Conservation (phyloP, 164 flowering plant species). For the Nelumbo lutea region DNA sequence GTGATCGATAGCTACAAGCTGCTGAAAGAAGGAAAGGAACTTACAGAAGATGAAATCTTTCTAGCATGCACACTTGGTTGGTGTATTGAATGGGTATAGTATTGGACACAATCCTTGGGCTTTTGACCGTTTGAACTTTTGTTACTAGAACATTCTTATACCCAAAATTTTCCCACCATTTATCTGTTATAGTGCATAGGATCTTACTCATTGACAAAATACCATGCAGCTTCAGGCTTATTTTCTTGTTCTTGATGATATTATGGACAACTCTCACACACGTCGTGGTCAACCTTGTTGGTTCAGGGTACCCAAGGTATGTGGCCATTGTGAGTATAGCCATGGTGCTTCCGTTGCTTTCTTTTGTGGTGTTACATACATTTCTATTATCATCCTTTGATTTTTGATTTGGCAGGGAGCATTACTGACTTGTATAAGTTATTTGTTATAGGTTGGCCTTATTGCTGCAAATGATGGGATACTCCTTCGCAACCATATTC, state of each 20-base stretch:
- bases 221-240: slow-evolving; percentile 86
- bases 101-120: neutral
- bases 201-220: slow-evolving; percentile 8
- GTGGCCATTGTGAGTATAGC: neutral
- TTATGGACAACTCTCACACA: slow-evolving; percentile 84
- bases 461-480: slow-evolving; percentile 90
- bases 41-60: slow-evolving; percentile 67
- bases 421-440: neutral
- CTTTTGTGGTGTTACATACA: neutral
- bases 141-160: slow-evolving; percentile 1
- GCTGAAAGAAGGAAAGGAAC: slow-evolving; percentile 63
- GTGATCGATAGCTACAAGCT: slow-evolving; percentile 83
- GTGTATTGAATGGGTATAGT: slow-evolving; percentile 95
- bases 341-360: slow-evolving; percentile 1
- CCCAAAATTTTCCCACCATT: slow-evolving; percentile 1
- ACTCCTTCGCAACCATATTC: slow-evolving; percentile 81
- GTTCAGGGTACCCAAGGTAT: slow-evolving; percentile 78
- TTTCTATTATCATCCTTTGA: neutral
- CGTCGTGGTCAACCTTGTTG: slow-evolving; percentile 95
- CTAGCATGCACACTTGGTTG: slow-evolving; percentile 80
- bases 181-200: slow-evolving; percentile 1
- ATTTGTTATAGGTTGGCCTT: slow-evolving; percentile 64
- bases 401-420: neutral
- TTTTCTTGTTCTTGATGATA: slow-evolving; percentile 96
- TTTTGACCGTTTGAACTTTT: neutral